Percentiles rank a stretch among this genome's conserved stretches.
Evolutionary conservation across 441 rosid species (phyloP).

Genomic region (Populus hybrid): DNA sequence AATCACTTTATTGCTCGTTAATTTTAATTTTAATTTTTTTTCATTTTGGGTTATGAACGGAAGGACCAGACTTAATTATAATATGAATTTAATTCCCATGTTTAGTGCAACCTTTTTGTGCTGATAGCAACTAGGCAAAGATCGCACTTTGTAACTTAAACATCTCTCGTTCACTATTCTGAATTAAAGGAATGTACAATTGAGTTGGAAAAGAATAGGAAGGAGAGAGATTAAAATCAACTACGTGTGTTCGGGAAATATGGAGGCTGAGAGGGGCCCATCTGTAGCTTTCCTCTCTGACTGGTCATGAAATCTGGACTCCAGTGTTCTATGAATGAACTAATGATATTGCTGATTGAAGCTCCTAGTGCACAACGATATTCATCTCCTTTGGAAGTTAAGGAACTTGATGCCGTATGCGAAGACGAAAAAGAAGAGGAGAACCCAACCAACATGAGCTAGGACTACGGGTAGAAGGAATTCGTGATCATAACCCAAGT

Average conservation of each 20-base stretch:
- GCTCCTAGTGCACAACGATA: neutral
- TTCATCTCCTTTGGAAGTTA: slow-evolving; percentile 58
- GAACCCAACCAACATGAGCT: slow-evolving; percentile 50
- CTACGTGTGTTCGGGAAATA: neutral
- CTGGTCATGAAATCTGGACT: neutral
- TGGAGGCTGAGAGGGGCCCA: neutral
- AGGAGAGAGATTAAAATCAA: neutral
- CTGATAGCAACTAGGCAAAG: neutral
- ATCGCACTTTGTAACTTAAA: neutral
- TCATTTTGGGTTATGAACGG: no score
- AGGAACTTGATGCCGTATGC: slow-evolving; percentile 60
- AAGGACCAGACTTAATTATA: no score
- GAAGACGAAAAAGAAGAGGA: slow-evolving; percentile 50
- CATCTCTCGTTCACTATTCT: neutral
- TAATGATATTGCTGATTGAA: neutral
- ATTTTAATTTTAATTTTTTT: no score
- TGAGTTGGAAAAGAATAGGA: neutral
- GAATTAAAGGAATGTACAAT: neutral
- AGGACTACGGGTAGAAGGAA: slow-evolving; percentile 41
- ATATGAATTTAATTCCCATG: no score
- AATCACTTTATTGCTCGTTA: no score
- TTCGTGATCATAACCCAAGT: slow-evolving; percentile 38
- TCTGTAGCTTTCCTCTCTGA: neutral
- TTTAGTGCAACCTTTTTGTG: no score
- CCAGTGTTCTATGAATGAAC: neutral